Evolutionary conservation across 2,329 filamentous ascomycete species (phyloP).

Genomic region (Talaromyces verruculosus): DNA sequence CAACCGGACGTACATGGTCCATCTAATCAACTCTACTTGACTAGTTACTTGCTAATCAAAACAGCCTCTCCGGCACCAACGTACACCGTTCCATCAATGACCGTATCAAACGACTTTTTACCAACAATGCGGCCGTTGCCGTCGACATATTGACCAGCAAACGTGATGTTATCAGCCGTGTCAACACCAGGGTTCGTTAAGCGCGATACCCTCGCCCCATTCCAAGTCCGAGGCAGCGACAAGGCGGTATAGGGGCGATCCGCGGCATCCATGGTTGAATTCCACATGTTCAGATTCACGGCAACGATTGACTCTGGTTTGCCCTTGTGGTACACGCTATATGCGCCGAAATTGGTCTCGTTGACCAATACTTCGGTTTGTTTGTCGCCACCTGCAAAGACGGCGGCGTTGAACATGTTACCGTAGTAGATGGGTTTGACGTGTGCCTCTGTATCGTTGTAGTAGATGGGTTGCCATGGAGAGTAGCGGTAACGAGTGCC

Average conservation of each 20-base stretch:
- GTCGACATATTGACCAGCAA: neutral
- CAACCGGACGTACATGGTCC: neutral
- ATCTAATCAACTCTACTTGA: neutral
- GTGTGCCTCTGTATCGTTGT: neutral
- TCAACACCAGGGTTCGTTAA: neutral
- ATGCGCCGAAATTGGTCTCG: neutral
- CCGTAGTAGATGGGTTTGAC: neutral
- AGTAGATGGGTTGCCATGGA: neutral
- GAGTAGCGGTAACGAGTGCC: neutral
- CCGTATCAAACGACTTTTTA: neutral
- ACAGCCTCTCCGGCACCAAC: conserved; percentile 4
- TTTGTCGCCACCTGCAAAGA: neutral
- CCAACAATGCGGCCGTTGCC: neutral
- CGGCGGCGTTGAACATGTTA: neutral
- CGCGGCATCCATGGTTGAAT: neutral
- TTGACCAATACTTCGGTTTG: neutral
- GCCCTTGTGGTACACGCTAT: neutral
- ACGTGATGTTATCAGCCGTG: conserved; percentile 2
- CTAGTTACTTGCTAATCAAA: neutral
- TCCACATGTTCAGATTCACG: conserved; percentile 9
- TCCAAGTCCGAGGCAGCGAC: neutral
- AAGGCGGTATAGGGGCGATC: neutral
- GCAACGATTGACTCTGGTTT: neutral
- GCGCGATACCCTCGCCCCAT: neutral
- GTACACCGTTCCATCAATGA: neutral